Percentiles rank a stretch among this genome's conserved stretches.
These are phyloP conservation scores for Pseudognaphalium luteoalbum DNA, from an alignment of 129 eudicot species.

Conservation along the genomic window DNA sequence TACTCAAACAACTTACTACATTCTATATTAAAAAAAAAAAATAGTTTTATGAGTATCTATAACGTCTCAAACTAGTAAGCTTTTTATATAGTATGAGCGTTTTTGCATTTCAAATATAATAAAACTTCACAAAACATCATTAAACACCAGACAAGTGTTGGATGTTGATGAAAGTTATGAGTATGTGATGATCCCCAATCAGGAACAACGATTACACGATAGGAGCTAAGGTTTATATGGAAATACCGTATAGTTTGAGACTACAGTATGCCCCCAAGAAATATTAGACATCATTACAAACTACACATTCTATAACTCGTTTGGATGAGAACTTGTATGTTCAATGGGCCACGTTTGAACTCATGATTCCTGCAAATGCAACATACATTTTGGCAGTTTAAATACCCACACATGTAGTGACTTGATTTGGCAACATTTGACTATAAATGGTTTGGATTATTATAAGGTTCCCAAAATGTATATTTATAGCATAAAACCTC, in stretches of 20 bases:
- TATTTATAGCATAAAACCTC: background rate
- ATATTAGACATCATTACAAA: background rate
- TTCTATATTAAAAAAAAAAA: too few relatives aligned
- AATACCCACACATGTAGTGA: background rate
- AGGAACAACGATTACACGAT: background rate
- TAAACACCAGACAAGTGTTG: too few relatives aligned
- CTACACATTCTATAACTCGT: background rate
- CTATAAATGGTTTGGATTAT: background rate
- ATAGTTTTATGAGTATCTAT: too few relatives aligned
- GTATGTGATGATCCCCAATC: too few relatives aligned
- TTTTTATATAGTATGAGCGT: too few relatives aligned
- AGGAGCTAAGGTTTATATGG: background rate
- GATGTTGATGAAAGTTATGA: too few relatives aligned
- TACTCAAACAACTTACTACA: too few relatives aligned
- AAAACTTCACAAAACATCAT: too few relatives aligned
- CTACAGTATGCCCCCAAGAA: background rate
- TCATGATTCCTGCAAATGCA: conserved; percentile 29
- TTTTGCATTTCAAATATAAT: too few relatives aligned
- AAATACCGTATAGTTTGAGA: background rate
- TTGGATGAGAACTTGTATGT: conserved; percentile 14
- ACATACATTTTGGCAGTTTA: background rate
- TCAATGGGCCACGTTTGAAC: conserved; percentile 2
- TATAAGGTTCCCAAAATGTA: background rate
- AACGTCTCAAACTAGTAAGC: too few relatives aligned
- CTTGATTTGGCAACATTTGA: too few relatives aligned